Evolutionary conservation across 257 asterid genomes (phyloP), one percentile per base, ranked within the genome.

Genomic region (Salvia miltiorrhiza): DNA sequence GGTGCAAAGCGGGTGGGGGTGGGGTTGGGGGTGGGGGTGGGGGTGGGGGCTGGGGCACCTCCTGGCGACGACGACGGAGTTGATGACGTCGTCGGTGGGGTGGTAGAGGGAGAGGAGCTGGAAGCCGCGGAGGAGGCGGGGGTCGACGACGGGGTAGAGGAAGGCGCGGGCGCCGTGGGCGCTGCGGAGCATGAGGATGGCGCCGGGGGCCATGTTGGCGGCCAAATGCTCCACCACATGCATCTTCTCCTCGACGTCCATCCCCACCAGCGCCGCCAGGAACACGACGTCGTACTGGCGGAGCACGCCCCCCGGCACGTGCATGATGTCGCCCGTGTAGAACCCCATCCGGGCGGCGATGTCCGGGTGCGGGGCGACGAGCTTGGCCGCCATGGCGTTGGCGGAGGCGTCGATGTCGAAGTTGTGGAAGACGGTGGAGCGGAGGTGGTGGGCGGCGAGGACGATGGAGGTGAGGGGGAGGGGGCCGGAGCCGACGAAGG

Each of bases 101-200:
- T 92, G 98, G 50, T 64, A 85, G 50, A 88, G 82, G 4, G 96
- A 77, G 7, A 92, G 79, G 9, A 92, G 91, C 81, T 92, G 91
- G 26, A 92, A 92, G 3, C 97, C 96, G 39, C 76, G 72, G 0
- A 90, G 83, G 50, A 85, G 93, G 6, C 87, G 62, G 10, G 88
- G 80, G 26, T 92, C 98, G 53, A 92, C 85, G 44, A 90, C 90
- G 5, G 98, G 98, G 49, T 90, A 90, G 3, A 92, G 81, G 35
- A 90, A 92, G 9, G 86, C 98, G 0, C 98, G 66, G 0, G 98
- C 95, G 9, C 96, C 98, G 5, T 92, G 98, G 8, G 98, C 97
- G 66, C 96, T 88, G 80, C 98, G 78, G 1, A 92, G 74, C 96
- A 90, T 88, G 49, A 92, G 80, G 7, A 87, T 49, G 6, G 93